Evolutionary conservation across 768 basidiomycete genomes (phyloP).

Genomic region (Termitomyces sp.): DNA sequence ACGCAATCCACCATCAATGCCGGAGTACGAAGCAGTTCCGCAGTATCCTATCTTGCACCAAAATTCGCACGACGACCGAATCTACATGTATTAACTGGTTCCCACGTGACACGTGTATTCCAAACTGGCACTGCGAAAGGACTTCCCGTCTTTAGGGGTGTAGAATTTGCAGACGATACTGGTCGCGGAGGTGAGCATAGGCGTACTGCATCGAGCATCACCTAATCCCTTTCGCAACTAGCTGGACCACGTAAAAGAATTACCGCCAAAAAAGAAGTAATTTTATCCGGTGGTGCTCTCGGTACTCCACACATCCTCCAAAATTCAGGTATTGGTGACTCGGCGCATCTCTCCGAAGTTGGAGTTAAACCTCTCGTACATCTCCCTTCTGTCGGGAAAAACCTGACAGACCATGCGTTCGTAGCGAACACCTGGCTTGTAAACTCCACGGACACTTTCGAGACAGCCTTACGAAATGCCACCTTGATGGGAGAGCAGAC

Average conservation of each 20-base stretch:
- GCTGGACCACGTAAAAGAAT: slow-evolving; percentile 9
- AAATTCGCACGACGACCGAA: slow-evolving; percentile 14
- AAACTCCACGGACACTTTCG: slow-evolving; percentile 21
- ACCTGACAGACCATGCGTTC: slow-evolving; percentile 24
- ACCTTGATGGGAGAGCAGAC: slow-evolving; percentile 13
- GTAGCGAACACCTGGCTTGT: slow-evolving; percentile 21
- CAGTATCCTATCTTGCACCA: slow-evolving; percentile 18
- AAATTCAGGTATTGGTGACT: slow-evolving; percentile 24
- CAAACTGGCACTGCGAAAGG: slow-evolving; percentile 9
- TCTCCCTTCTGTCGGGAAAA: slow-evolving; percentile 24
- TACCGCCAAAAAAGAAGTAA: slow-evolving; percentile 25
- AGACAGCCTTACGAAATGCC: slow-evolving; percentile 16
- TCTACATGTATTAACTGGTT: slow-evolving; percentile 17
- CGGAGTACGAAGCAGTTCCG: slow-evolving; percentile 21
- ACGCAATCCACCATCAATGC: slow-evolving; percentile 19
- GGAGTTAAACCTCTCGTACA: slow-evolving; percentile 19
- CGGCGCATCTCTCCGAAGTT: slow-evolving; percentile 7
- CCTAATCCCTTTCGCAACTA: not conserved
- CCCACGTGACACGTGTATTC: slow-evolving; percentile 17
- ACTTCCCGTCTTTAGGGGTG: slow-evolving; percentile 16
- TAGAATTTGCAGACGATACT: slow-evolving; percentile 15
- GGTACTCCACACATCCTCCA: slow-evolving; percentile 24
- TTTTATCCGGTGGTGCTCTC: slow-evolving; percentile 24
- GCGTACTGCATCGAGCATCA: not conserved
- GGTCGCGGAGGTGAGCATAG: not conserved